A percentile compares a stretch with the other conserved stretches of the same genome.
phyloP scores from a whole-genome alignment of 2,329 filamentous ascomycete genomes.

The Magnaporthiopsis incrustans region DNA sequence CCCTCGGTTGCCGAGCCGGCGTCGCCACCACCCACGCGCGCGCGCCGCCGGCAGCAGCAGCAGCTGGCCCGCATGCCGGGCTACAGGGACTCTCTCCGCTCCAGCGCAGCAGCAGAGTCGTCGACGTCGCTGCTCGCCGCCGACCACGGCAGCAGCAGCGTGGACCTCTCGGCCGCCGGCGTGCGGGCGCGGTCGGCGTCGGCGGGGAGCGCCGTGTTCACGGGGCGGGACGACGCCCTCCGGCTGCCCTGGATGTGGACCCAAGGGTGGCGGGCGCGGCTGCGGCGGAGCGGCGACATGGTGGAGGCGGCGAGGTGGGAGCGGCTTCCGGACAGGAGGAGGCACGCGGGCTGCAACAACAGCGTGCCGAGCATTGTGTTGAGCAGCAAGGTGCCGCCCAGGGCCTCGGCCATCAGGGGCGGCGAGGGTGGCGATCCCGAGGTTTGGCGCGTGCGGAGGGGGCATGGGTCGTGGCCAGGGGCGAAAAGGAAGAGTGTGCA shows the following conservation, averaged over 20 bases:
- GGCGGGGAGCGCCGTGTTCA: constrained; percentile 1
- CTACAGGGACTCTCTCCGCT: constrained; percentile 4
- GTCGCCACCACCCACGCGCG: neutral
- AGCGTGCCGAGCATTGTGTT: constrained; percentile 11
- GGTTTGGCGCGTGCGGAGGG: neutral
- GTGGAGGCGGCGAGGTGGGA: constrained; percentile 26
- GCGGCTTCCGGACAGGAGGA: constrained; percentile 20
- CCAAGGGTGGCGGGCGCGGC: constrained; percentile 27
- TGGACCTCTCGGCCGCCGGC: neutral
- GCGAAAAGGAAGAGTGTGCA: constrained; percentile 3
- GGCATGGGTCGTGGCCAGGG: neutral
- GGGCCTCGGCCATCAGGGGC: constrained; percentile 10
- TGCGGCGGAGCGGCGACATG: constrained; percentile 23
- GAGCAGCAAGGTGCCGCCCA: constrained; percentile 8
- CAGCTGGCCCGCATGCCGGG: neutral
- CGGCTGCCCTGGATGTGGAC: constrained; percentile 29
- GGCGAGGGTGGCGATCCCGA: neutral
- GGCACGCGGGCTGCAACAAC: constrained; percentile 1
- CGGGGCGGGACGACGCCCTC: constrained; percentile 17
- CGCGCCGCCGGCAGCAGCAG: neutral
- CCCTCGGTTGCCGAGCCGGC: neutral
- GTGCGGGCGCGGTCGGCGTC: neutral
- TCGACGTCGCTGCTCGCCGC: neutral
- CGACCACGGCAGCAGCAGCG: neutral
- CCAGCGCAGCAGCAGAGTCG: neutral